Percentiles rank a stretch among this genome's conserved stretches.
phyloP scores from a whole-genome alignment of 257 asterid species.

The Solanum chilense region DNA sequence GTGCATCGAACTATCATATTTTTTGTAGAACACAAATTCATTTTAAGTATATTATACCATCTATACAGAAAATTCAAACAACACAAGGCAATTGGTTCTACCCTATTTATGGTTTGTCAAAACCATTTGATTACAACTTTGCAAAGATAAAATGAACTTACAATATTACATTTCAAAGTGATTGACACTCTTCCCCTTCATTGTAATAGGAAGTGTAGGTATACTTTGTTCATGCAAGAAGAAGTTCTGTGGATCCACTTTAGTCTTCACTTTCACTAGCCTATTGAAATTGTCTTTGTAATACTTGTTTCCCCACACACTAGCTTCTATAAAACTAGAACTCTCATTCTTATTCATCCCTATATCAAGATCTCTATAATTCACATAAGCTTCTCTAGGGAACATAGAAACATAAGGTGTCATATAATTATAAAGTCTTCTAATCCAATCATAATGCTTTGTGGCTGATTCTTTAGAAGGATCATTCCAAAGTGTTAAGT shows the following conservation, averaged over 20 bases:
- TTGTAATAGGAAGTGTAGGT: slow-evolving; percentile 32
- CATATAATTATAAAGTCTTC: slow-evolving; percentile 47
- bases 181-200: background rate
- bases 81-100: background rate
- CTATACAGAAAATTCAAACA: background rate
- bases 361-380: slow-evolving; percentile 61
- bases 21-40: background rate
- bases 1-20: no score
- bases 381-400: slow-evolving; percentile 60
- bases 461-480: slow-evolving; percentile 20
- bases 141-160: background rate
- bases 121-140: background rate
- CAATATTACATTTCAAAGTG: background rate
- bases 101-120: background rate
- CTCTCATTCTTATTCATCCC: slow-evolving; percentile 32
- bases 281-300: slow-evolving; percentile 43
- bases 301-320: slow-evolving; percentile 50
- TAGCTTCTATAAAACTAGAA: slow-evolving; percentile 26
- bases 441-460: slow-evolving; percentile 48
- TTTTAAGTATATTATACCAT: background rate
- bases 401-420: slow-evolving; percentile 47
- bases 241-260: background rate
- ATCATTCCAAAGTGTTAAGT: slow-evolving; percentile 33
- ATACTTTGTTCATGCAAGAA: slow-evolving; percentile 49
- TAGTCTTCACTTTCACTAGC: slow-evolving; percentile 37